Evolutionary conservation across 1,139 yeast species (phyloP).

Genomic region (Kluyveromyces sp.): DNA sequence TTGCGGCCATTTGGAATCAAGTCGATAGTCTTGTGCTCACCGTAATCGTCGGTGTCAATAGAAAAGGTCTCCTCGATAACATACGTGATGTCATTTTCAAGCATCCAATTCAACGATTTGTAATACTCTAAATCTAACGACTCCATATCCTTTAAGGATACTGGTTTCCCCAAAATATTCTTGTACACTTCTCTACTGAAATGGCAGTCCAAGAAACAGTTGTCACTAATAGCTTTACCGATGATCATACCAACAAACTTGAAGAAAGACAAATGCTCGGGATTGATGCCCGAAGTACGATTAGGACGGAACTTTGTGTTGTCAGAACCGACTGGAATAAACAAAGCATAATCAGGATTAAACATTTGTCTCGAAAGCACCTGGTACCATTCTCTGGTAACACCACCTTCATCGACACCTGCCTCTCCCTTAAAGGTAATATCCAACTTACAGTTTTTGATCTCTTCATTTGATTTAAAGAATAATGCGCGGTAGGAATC

Average conservation of each 20-base stretch:
- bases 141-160: constrained; percentile 89
- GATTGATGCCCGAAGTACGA: constrained; percentile 84
- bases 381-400: constrained; percentile 96
- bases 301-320: constrained; percentile 95
- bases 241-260: constrained; percentile 90
- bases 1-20: constrained; percentile 76
- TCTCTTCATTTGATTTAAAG: constrained; percentile 71
- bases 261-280: constrained; percentile 87
- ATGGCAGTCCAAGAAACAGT: constrained; percentile 85
- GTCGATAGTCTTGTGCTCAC: constrained; percentile 75
- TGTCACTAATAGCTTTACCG: constrained; percentile 90
- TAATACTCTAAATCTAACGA: constrained; percentile 87
- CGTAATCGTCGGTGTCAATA: constrained; percentile 90
- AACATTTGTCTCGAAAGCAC: constrained; percentile 92
- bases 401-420: constrained; percentile 98
- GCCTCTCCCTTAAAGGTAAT: constrained; percentile 86
- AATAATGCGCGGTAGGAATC: constrained; percentile 84
- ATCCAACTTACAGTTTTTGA: constrained; percentile 66
- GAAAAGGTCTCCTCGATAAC: constrained; percentile 94
- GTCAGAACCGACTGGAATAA: constrained; percentile 87
- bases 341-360: constrained; percentile 91
- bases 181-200: constrained; percentile 94
- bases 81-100: constrained; percentile 93
- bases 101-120: constrained; percentile 91
- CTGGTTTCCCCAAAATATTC: constrained; percentile 70